phyloP scores from a whole-genome alignment of 176 grass and related monocot species.

The Juncus effusus region DNA sequence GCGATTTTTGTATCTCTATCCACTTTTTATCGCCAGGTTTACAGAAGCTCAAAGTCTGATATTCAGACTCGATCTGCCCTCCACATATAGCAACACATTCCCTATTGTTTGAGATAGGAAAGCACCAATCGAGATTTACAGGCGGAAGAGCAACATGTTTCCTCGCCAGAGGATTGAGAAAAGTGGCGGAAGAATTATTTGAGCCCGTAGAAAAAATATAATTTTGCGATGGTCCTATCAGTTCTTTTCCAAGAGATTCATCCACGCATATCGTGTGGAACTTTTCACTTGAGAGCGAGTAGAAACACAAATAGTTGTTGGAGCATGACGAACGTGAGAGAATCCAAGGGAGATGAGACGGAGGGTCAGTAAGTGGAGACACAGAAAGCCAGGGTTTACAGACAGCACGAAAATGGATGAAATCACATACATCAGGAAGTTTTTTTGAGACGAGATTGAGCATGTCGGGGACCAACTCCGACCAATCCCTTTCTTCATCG shows the following conservation, averaged over 20 bases:
- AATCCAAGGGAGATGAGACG: constrained; percentile 3
- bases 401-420: constrained; percentile 9
- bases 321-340: background rate
- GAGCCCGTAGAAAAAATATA: background rate
- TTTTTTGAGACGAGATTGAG: constrained; percentile 6
- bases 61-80: constrained; percentile 9
- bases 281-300: background rate
- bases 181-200: background rate
- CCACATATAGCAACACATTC: constrained; percentile 13
- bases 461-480: background rate
- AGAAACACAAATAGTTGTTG: background rate
- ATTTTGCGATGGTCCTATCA: background rate
- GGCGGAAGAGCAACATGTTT: constrained; percentile 1
- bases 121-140: constrained; percentile 17
- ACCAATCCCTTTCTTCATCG: constrained; percentile 3
- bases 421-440: constrained; percentile 2
- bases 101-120: constrained; percentile 5
- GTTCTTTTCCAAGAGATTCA: background rate
- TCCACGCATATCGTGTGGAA: background rate
- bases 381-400: background rate
- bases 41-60: constrained; percentile 8
- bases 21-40: constrained; percentile 3
- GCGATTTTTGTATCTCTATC: constrained; percentile 1
- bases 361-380: background rate
- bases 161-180: constrained; percentile 8